These are phyloP conservation scores for Phytophthora ohioensis DNA, from an alignment of 352 stramenopile species.

Conservation along the genomic window DNA sequence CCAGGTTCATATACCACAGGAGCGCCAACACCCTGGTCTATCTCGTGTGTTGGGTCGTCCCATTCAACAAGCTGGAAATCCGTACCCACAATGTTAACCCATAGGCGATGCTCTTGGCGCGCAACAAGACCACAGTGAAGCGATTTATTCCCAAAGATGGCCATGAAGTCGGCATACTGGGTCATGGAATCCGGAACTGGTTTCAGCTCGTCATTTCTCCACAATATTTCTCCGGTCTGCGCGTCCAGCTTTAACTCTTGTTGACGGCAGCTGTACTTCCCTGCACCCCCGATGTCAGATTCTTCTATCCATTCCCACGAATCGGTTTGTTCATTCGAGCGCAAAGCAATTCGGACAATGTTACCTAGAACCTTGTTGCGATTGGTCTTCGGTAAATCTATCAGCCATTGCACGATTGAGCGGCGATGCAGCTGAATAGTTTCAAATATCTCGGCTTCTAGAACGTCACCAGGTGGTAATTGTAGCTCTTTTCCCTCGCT, in stretches of 20 bases:
- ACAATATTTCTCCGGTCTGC: conserved; percentile 90
- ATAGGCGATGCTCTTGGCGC: conserved; percentile 85
- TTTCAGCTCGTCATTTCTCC: conserved; percentile 92
- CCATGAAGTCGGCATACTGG: conserved; percentile 88
- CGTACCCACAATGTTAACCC: conserved; percentile 91
- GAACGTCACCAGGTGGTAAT: conserved; percentile 81
- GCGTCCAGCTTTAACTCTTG: conserved; percentile 89
- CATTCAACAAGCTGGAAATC: conserved; percentile 91
- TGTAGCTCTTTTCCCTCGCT: conserved; percentile 67
- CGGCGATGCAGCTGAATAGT: conserved; percentile 85
- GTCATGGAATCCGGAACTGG: conserved; percentile 93
- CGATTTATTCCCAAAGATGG: conserved; percentile 85
- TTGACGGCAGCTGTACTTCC: conserved; percentile 74
- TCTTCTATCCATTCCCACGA: conserved; percentile 78
- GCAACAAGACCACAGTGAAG: conserved; percentile 90
- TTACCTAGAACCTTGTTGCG: conserved; percentile 58
- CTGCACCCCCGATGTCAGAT: conserved; percentile 52
- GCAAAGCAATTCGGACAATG: conserved; percentile 82
- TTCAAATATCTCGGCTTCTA: conserved; percentile 90
- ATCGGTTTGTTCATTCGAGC: conserved; percentile 62
- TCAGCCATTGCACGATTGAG: conserved; percentile 77
- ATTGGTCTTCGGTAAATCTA: conserved; percentile 33
- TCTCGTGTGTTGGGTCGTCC: conserved; percentile 78
- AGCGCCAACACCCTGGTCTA: conserved; percentile 85
- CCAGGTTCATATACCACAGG: conserved; percentile 57